phyloP scores from a whole-genome alignment of 495 filamentous ascomycete genomes.

The Friedmanniomyces endolithicus region DNA sequence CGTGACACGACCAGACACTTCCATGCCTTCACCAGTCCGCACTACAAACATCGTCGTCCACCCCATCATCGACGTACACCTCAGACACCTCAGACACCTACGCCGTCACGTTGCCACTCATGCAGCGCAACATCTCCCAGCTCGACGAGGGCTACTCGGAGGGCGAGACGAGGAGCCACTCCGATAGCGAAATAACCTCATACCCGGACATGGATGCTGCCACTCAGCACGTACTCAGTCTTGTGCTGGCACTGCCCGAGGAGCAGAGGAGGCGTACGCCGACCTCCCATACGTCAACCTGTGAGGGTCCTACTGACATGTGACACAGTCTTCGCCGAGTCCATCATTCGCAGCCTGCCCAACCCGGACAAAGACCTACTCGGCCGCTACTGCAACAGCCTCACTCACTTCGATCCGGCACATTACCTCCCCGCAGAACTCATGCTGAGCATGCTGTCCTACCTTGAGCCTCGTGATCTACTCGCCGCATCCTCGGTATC shows the following conservation, averaged over 20 bases:
- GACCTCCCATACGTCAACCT: neutral
- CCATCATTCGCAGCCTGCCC: slow-evolving; percentile 57
- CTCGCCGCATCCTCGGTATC: slow-evolving; percentile 67
- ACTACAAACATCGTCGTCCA: neutral
- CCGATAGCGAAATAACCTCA: slow-evolving; percentile 41
- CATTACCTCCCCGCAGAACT: slow-evolving; percentile 75
- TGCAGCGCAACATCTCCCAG: neutral
- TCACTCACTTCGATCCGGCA: slow-evolving; percentile 86
- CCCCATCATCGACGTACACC: too few species aligned
- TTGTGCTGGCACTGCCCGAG: neutral
- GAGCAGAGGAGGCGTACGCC: slow-evolving; percentile 10
- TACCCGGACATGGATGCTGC: slow-evolving; percentile 31
- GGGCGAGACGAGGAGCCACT: slow-evolving; percentile 48
- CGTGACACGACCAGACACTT: too few species aligned
- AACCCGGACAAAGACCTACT: slow-evolving; percentile 66
- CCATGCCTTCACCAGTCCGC: too few species aligned
- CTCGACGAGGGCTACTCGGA: slow-evolving; percentile 57
- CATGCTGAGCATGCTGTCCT: slow-evolving; percentile 75
- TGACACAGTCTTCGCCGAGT: slow-evolving; percentile 43
- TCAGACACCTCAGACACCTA: neutral
- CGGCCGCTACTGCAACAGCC: slow-evolving; percentile 59
- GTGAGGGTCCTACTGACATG: neutral
- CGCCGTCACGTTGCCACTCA: neutral
- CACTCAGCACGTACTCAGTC: neutral
- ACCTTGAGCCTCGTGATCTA: slow-evolving; percentile 63